phyloP scores from a whole-genome alignment of 2,329 filamentous ascomycete species.

The Botryotinia narcissicola region DNA sequence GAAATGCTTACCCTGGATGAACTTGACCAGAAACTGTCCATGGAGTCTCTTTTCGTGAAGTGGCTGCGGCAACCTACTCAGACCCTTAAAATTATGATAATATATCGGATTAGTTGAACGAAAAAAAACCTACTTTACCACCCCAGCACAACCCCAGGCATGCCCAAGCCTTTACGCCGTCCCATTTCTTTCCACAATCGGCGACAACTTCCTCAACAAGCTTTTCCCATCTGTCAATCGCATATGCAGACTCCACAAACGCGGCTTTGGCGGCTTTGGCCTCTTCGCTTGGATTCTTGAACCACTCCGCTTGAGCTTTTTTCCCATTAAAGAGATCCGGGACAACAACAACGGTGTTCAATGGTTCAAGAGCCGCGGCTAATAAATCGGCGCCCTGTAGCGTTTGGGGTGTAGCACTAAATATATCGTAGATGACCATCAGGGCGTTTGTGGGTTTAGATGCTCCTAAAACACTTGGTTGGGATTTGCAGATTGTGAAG shows the following conservation, averaged over 20 bases:
- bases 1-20: conserved; percentile 29
- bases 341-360: conserved; percentile 64
- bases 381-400: conserved; percentile 67
- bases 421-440: conserved; percentile 60
- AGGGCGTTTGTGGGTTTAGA: conserved; percentile 53
- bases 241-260: conserved; percentile 1
- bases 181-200: conserved; percentile 45
- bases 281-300: conserved; percentile 50
- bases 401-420: conserved; percentile 67
- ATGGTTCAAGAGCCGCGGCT: conserved; percentile 49
- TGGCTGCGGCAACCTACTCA: conserved; percentile 26
- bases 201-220: conserved; percentile 35
- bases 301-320: conserved; percentile 47
- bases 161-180: conserved; percentile 48
- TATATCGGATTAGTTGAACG: conserved; percentile 1
- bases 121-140: conserved; percentile 29
- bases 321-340: conserved; percentile 82
- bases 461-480: conserved; percentile 45
- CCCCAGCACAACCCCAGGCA: conserved; percentile 35
- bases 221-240: conserved; percentile 27
- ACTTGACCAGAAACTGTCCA: conserved; percentile 33
- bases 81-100: not conserved
- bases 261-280: conserved; percentile 36
- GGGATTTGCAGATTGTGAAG: not conserved
- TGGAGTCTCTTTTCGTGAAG: conserved; percentile 25